Evolutionary conservation across 495 filamentous ascomycete species (phyloP), one percentile per base, ranked within the genome.

Genomic region (Amniculicola lignicola): DNA sequence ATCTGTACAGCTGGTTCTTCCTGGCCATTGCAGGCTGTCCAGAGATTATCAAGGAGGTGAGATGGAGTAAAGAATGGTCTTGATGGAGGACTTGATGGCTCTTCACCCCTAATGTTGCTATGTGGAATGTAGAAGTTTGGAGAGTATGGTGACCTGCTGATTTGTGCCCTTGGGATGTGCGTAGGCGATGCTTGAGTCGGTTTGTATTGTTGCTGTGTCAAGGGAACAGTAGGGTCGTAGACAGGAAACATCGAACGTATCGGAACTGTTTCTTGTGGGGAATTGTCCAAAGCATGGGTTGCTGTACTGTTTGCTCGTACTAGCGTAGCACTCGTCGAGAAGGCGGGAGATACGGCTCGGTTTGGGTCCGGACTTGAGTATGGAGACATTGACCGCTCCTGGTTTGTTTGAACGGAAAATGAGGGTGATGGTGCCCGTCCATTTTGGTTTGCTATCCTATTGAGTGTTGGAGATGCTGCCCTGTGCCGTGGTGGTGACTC

Each of bases 221-320:
- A 75, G 7, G 86, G 79, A 7, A 86, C 42, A n/a, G 79, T 78
- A 9, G 83, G 82, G 67, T 95, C 82, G 64, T 89, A 91, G n/a
- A 75, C 79, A 12, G 89, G 89, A 66, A 95, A 93, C 54, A 93
- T 93, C 12, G 83, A 86, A 53, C 72, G 75, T 72, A 86, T 86
- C 63, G 75, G 65, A 44, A 67, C 63, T 48, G 71, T 49, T 67
- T 65, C 52, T 45, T 67, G 59, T 57, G 60, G 23, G 42, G 51
- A 69, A 39, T 10, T 54, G 7, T 59, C 61, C 18, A 65, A 54
- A 10, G 65, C 61, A 14, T 58, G 19, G 25, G 64, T 63, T 2
- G 57, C 54, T 22, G 53, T 51, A 31, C 66, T 66, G 47, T 68
- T 68, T 27, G 62, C 66, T 50, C 48, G 60, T 22, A 66, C 58